Evolutionary conservation across 148 eudicot genomes (phyloP), one percentile per base, ranked within the genome.

Genomic region (Nyssa sinensis): DNA sequence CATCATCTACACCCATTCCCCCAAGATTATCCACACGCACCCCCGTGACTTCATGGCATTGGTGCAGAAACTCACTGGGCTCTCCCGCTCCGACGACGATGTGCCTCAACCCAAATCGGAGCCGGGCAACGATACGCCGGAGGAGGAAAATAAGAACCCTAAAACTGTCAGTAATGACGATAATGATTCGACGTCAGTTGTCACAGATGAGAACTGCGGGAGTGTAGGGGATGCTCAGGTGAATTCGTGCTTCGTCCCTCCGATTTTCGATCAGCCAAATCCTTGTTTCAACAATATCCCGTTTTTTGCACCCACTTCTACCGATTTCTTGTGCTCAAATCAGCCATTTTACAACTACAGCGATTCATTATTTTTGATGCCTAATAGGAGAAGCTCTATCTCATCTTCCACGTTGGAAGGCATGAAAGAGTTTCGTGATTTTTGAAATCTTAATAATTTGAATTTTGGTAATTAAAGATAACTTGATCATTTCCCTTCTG

Each of bases 21-120:
- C 96, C 0, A 91, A 85, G 27, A 76, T 88, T 34, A 88, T 91
- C 61, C 90, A 88, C 69, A 85, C 92, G 0, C 75, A 84, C n/a
- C 85, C 96, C 2, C 74, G 78, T 25, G 92, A 91, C 44, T 91
- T 91, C 78, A 88, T 85, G 96, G 82, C 92, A 19, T 75, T 91
- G 81, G 96, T 91, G 11, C 96, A 91, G 71, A 91, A 85, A 60
- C 90, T 91, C 55, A 91, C 96, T 27, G 96, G 96, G 16, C 74
- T 81, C 62, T 64, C 84, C 0, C 37, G 71, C 14, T 35, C 81
- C 34, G 69, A 74, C 1, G 81, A 65, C 14, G 71, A 61, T 14
- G 41, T 7, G 12, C 51, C 64, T 23, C 49, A 13, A 5, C 39
- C 64, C 11, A 67, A 66, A 69, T 21, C 25, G 21, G 66, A 67